A percentile compares a stretch with the other conserved stretches of the same genome.
Evolutionary conservation across 352 stramenopile species (phyloP).

Genomic region (Pythium scleroteichum): DNA sequence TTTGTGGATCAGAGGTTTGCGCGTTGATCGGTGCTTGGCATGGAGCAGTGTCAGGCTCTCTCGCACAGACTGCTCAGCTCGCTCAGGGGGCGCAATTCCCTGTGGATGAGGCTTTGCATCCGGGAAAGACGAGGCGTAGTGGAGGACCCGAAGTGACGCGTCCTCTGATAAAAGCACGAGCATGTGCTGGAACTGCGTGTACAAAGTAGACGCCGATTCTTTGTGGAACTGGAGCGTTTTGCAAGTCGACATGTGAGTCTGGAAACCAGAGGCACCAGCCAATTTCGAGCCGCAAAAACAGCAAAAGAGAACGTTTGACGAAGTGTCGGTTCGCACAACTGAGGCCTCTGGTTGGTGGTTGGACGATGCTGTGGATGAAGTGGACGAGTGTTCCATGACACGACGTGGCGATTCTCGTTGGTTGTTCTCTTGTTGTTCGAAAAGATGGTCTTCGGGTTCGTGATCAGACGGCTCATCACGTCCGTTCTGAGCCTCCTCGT

Average conservation of each 20-base stretch:
- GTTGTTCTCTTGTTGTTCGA: background rate
- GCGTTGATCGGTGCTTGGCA: conserved; percentile 27
- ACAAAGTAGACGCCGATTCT: conserved; percentile 51
- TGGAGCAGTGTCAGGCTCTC: conserved; percentile 29
- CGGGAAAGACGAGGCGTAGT: conserved; percentile 72
- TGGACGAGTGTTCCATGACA: conserved; percentile 9
- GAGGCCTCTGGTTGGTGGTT: conserved; percentile 1
- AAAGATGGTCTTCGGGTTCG: background rate
- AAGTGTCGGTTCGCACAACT: background rate
- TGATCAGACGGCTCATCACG: background rate
- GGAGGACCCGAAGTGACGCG: conserved; percentile 52
- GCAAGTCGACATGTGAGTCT: conserved; percentile 53
- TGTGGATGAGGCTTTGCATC: conserved; percentile 42
- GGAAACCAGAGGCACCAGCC: conserved; percentile 34
- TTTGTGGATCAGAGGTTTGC: conserved; percentile 14
- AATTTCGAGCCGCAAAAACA: conserved; percentile 68
- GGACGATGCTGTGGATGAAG: conserved; percentile 20
- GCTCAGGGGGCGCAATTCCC: background rate
- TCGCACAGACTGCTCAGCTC: conserved; percentile 18
- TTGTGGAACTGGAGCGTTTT: conserved; percentile 56
- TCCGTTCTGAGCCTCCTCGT: conserved; percentile 1
- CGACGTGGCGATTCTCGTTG: background rate
- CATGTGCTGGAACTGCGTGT: conserved; percentile 63
- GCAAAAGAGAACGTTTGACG: conserved; percentile 58
- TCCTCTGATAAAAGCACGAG: conserved; percentile 70